These are phyloP conservation scores for Ceratocystis lukuohia DNA, from an alignment of 2,329 filamentous ascomycete species.

Conservation along the genomic window DNA sequence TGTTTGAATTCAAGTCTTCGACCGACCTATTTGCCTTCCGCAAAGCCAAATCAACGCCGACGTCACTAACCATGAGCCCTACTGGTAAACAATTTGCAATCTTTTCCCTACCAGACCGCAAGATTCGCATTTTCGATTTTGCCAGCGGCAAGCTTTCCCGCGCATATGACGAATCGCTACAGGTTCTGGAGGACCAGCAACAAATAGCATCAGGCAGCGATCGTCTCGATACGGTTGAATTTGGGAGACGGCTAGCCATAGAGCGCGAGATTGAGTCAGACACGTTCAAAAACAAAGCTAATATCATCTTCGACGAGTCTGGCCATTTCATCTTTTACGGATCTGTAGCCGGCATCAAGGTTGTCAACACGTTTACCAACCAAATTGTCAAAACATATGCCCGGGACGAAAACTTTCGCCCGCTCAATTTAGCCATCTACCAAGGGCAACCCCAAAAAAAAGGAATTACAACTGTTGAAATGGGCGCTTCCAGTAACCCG, in stretches of 20 bases:
- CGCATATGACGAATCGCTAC: constrained; percentile 88
- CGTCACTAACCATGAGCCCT: constrained; percentile 72
- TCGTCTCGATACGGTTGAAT: constrained; percentile 80
- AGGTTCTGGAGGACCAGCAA: constrained; percentile 86
- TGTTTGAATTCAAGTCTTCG: constrained; percentile 85
- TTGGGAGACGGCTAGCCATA: constrained; percentile 71
- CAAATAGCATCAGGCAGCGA: constrained; percentile 74
- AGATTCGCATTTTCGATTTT: constrained; percentile 89
- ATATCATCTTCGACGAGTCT: constrained; percentile 90
- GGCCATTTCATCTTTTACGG: constrained; percentile 92
- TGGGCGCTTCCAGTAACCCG: constrained; percentile 92
- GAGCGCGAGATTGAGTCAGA: constrained; percentile 75
- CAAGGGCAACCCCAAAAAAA: constrained; percentile 95
- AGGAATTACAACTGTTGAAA: constrained; percentile 81
- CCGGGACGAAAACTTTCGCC: constrained; percentile 74
- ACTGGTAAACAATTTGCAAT: constrained; percentile 75
- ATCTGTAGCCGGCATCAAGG: constrained; percentile 82
- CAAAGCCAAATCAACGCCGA: constrained; percentile 76
- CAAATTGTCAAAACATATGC: constrained; percentile 81
- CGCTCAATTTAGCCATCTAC: constrained; percentile 73
- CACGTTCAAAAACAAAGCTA: constrained; percentile 54
- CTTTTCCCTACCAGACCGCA: constrained; percentile 84
- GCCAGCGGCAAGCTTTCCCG: constrained; percentile 73
- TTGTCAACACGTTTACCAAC: constrained; percentile 92
- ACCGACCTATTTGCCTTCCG: constrained; percentile 97